A percentile compares a stretch with the other conserved stretches of the same genome.
phyloP scores from a whole-genome alignment of 305 asterid genomes.

The Solanum chacoense region DNA sequence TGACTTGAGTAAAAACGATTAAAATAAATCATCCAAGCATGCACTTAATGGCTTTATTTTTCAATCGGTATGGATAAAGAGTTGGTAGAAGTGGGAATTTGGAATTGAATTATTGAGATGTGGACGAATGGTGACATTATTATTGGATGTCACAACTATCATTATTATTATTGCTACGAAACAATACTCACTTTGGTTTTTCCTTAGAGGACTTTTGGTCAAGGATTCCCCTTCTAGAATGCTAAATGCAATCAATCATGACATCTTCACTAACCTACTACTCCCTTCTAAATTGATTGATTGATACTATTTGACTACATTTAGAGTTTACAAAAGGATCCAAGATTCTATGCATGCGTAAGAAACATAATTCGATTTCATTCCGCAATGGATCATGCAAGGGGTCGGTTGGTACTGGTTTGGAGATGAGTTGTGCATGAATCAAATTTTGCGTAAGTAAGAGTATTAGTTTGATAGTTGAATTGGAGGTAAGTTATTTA shows the following conservation, averaged over 20 bases:
- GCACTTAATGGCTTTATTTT: not conserved
- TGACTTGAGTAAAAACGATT: not conserved
- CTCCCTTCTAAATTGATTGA: not conserved
- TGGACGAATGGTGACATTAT: not conserved
- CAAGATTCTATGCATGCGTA: not conserved
- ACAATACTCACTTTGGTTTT: not conserved
- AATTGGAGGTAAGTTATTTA: not conserved
- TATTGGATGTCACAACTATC: not conserved
- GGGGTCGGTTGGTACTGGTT: not conserved
- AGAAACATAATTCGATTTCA: not conserved
- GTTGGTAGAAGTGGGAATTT: not conserved
- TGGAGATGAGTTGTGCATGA: not conserved
- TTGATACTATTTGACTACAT: not conserved
- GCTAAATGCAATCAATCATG: not conserved
- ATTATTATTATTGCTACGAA: not conserved
- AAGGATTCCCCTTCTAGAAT: not conserved
- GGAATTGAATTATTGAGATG: not conserved
- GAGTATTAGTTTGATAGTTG: not conserved
- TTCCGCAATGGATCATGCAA: not conserved
- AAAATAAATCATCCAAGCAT: no score
- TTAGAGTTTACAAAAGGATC: not conserved
- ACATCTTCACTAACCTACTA: not conserved
- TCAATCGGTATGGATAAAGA: not conserved
- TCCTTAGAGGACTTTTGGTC: not conserved
- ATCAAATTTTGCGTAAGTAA: not conserved